Evolutionary conservation across 768 basidiomycete species (phyloP), one percentile per base, ranked within the genome.

Genomic region (Boletus patriciae): DNA sequence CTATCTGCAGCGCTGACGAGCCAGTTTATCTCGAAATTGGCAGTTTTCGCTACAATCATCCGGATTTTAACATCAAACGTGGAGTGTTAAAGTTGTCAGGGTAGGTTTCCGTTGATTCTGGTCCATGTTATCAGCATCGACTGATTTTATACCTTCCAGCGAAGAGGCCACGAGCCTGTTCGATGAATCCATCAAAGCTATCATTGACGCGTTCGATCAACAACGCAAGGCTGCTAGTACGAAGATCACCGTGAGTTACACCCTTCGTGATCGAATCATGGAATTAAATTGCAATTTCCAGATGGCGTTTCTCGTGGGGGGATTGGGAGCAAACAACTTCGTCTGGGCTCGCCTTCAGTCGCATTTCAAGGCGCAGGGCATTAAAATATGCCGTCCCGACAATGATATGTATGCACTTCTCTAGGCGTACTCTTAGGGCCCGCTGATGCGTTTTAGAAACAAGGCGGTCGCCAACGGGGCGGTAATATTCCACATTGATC

Each of bases 271-370:
- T 11, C 3, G 19, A 11, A 31, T 36, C 10, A 15, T 19, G 10
- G 34, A 16, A 25, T 31, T 25, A 25, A 33, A 34, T 15, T 18
- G 13, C 6, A 19, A 6, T 21, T 42, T 51, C 25, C 19, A 60
- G 59, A 47, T 23, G 44, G 61, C 31, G n/a, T 62, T 62, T 19
- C 46, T 61, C 9, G 59, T 62, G 2, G 61, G 59, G 5, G 61
- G 61, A 6, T 7, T 57, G 10, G 47, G 50, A 16, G 31, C 34
- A 4, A 64, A 57, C 13, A 37, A 57, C 9, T 51, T 41, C 27
- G 45, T 64, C 13, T 53, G 54, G 52, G 36, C 27, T 38, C 54
- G 31, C 8, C 44, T 63, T 16, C 42, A 41, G 41, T 55, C 54
- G 3, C 52, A 62, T 44, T 60, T 62, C 27, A 5, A 16, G 31